Evolutionary conservation across 257 asterid species (phyloP).

Genomic region (Nicotiana knightiana): DNA sequence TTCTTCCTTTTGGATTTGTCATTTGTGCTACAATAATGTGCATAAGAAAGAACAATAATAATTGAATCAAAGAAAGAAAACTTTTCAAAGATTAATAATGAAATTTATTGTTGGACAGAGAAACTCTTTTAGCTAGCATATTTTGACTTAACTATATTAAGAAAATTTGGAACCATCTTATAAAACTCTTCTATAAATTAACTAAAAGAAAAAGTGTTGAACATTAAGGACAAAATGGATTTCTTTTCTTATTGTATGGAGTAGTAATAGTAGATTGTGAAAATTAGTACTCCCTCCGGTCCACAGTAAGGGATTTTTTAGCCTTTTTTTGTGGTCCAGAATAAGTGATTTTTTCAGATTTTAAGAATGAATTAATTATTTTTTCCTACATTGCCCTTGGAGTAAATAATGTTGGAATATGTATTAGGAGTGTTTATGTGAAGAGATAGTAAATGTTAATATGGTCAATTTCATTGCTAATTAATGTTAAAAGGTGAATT

Average conservation of each 20-base stretch:
- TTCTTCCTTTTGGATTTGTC: neutral
- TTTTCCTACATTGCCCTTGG: too few species aligned
- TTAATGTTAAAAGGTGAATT: too few species aligned
- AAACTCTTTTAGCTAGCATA: neutral
- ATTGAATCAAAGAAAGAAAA: neutral
- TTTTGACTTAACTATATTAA: neutral
- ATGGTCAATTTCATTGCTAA: too few species aligned
- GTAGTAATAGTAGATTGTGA: neutral
- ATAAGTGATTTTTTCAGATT: too few species aligned
- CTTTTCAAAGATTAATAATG: too few species aligned
- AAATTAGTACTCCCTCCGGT: neutral
- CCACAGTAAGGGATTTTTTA: too few species aligned
- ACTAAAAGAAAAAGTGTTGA: neutral
- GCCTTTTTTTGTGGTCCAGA: too few species aligned
- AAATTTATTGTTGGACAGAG: neutral
- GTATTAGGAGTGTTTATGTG: too few species aligned
- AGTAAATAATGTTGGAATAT: too few species aligned
- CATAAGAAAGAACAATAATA: neutral
- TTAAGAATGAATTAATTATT: too few species aligned
- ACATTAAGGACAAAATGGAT: neutral
- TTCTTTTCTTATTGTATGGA: neutral
- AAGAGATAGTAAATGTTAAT: too few species aligned
- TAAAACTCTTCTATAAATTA: neutral
- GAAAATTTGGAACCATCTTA: neutral
- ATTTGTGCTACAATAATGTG: neutral